These are phyloP conservation scores for Phytophthora melonis DNA, from an alignment of 352 stramenopile genomes.

Conservation along the genomic window DNA sequence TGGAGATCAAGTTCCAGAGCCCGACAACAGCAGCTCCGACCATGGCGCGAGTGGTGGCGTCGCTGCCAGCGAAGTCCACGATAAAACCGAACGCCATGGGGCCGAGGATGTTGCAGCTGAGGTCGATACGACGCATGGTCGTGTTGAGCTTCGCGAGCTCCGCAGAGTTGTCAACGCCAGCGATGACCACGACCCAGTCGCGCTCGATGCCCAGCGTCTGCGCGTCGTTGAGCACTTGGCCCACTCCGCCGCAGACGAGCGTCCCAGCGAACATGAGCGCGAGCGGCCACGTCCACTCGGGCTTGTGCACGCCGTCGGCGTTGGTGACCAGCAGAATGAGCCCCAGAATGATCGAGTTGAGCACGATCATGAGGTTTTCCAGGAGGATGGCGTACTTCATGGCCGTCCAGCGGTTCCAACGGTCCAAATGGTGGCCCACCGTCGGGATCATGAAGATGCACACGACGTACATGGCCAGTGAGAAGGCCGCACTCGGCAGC, in stretches of 20 bases:
- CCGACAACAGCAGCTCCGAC: slow-evolving; percentile 70
- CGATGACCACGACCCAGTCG: slow-evolving; percentile 90
- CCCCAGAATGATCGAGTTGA: slow-evolving; percentile 69
- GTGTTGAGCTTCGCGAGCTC: slow-evolving; percentile 79
- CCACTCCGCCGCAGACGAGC: slow-evolving; percentile 71
- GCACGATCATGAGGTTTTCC: slow-evolving; percentile 82
- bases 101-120: slow-evolving; percentile 80
- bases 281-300: slow-evolving; percentile 61
- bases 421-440: slow-evolving; percentile 70
- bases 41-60: slow-evolving; percentile 70
- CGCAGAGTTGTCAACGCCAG: slow-evolving; percentile 52
- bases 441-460: slow-evolving; percentile 79
- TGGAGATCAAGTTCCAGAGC: slow-evolving; percentile 86
- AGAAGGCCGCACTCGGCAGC: slow-evolving; percentile 79
- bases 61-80: slow-evolving; percentile 76
- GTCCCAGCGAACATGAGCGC: slow-evolving; percentile 56
- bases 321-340: slow-evolving; percentile 75
- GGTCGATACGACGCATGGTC: slow-evolving; percentile 82
- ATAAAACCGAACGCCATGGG: slow-evolving; percentile 83
- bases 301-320: slow-evolving; percentile 62
- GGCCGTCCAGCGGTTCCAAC: slow-evolving; percentile 69
- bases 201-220: slow-evolving; percentile 84
- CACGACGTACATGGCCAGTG: slow-evolving; percentile 76
- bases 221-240: slow-evolving; percentile 80
- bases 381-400: slow-evolving; percentile 80